Evolutionary conservation across 73 alveolate genomes (phyloP), one percentile per base, ranked within the genome.

Genomic region (Paramecium octaurelia): DNA sequence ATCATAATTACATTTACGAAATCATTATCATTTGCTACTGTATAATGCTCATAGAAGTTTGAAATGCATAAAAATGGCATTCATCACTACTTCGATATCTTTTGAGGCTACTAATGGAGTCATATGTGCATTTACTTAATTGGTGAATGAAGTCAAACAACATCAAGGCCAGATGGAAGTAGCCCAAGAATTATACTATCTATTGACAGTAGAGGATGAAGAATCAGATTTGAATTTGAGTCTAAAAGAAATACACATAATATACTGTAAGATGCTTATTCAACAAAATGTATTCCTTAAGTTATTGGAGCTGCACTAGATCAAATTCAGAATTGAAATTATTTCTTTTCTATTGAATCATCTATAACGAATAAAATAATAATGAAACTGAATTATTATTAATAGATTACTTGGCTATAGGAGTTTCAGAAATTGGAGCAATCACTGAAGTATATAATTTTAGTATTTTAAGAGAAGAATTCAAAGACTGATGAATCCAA

Each of bases 341-440:
- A 42, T 42, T 42, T 42, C 8, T 42, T 1, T 69, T 2, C 12
- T 42, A 42, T 42, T 48, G 2, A 0, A 76, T 80, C 18, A 23
- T 18, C 6, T 43, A 38, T 80, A 40, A 21, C 3, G n/a, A 46
- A 24, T 7, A 43, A 11, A 42, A 80, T 40, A 80, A 80, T 44
- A 80, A 80, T 80, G 91, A 80, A 80, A 18, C 46, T 31, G 91
- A 80, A 80, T 18, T 80, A 24, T 9, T 80, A 80, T 11, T 80
- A 18, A 9, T 46, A 23, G 75, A 80, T 80, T 44, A 80, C 46
- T 80, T 80, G 9, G 35, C 91, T 20, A 80, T 80, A 10, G 70
- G 73, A 14, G 27, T 76, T 40, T 76, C 89, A 18, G 89, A 76
- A 76, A 76, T 76, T n/a, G 89, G 89, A 18, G 89, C 89, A 2